Evolutionary conservation across 768 basidiomycete species (phyloP).

Genomic region (Suillus subluteus): DNA sequence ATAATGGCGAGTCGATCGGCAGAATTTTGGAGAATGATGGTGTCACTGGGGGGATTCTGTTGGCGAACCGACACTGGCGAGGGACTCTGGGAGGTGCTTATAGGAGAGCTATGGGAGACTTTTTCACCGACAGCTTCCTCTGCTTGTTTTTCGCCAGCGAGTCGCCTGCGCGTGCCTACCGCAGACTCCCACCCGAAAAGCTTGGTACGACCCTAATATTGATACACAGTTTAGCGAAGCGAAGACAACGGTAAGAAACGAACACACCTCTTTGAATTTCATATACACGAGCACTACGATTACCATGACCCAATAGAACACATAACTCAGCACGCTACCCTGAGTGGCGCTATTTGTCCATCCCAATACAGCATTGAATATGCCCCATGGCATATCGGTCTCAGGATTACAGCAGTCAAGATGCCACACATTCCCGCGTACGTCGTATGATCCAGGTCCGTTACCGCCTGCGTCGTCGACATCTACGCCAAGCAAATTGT

Average conservation of each 20-base stretch:
- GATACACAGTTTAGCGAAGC: background rate
- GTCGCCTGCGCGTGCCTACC: slow-evolving; percentile 41
- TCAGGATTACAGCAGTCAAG: slow-evolving; percentile 78
- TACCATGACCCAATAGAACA: slow-evolving; percentile 91
- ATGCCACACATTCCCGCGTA: slow-evolving; percentile 87
- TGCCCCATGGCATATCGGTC: slow-evolving; percentile 65
- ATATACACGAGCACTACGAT: slow-evolving; percentile 66
- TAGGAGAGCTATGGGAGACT: background rate
- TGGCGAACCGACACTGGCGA: background rate
- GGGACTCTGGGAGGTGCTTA: background rate
- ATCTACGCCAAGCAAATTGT: slow-evolving; percentile 69
- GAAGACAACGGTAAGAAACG: background rate
- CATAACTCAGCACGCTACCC: slow-evolving; percentile 83
- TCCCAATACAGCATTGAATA: slow-evolving; percentile 86
- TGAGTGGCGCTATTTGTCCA: slow-evolving; percentile 87
- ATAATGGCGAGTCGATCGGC: background rate
- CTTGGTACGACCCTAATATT: slow-evolving; percentile 60
- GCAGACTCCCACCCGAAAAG: slow-evolving; percentile 61
- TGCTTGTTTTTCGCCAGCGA: slow-evolving; percentile 25
- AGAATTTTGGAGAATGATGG: background rate
- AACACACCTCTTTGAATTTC: slow-evolving; percentile 62
- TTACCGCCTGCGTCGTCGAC: slow-evolving; percentile 68
- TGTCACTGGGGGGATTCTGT: background rate
- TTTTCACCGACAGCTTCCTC: background rate
- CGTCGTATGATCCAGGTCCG: slow-evolving; percentile 85